Evolutionary conservation across 495 filamentous ascomycete genomes (phyloP), one percentile per base, ranked within the genome.

Genomic region (Parathielavia hyrcaniae): DNA sequence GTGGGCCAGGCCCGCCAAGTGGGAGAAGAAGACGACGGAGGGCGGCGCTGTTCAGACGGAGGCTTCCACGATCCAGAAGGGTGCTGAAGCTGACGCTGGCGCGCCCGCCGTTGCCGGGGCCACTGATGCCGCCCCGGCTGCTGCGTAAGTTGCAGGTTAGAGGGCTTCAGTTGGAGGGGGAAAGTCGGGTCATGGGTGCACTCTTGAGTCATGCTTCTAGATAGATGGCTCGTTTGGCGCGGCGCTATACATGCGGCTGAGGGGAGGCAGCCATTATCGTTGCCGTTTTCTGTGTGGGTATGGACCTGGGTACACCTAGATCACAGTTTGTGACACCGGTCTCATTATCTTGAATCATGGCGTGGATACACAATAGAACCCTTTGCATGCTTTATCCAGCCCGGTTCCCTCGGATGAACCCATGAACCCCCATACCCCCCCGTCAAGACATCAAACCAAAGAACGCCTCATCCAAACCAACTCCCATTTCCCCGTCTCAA

Each of bases 1-100:
- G 71, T 93, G 83, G 82, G 75, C 81, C 19, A 81, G 75, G 55
- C 74, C 85, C 20, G 81, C 88, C 57, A 85, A 87, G 72, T 92
- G 86, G 88, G 83, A 79, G 53, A 67, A 70, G 55, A 57, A 53
- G 36, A 59, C 57, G 17, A 61, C n/a, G 26, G 57, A 44, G 1
- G 20, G 41, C 12, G 52, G 43, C 41, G 39, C 52, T 16, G 67
- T 68, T 32, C 55, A 62, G 62, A 68, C 67, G 44, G 55, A 51
- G 30, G 55, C 67, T 12, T 59, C 63, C 19, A 68, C 67, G 54
- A 54, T 65, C 26, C 62, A 50, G 48, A 62, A 61, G 36, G 65
- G 48, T 49, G 53, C 59, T 34, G 64, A 57, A 17, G 63, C 55
- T 17, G 55, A 55, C 22, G 35, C 55, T 10, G 63, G 49, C 14